A percentile compares a stretch with the other conserved stretches of the same genome.
Evolutionary conservation across 495 filamentous ascomycete genomes (phyloP).

Genomic region (Penicillium cataractarum): DNA sequence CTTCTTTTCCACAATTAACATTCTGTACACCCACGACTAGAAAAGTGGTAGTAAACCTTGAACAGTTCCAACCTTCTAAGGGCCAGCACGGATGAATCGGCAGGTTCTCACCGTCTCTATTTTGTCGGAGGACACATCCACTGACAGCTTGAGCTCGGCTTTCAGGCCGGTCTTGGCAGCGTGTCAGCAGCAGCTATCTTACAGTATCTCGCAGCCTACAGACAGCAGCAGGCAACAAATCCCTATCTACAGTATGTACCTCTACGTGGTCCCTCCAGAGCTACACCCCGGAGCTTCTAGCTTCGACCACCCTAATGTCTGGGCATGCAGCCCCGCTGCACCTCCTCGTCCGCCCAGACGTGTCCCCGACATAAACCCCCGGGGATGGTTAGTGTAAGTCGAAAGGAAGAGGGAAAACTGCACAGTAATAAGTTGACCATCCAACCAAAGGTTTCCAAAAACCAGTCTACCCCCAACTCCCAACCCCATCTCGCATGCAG

Average conservation of each 20-base stretch:
- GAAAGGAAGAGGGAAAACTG: background rate
- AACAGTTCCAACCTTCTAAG: background rate
- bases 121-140: too few relatives aligned
- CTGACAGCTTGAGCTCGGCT: too few relatives aligned
- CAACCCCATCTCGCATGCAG: slow-evolving; percentile 3
- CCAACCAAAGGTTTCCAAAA: background rate
- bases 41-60: background rate
- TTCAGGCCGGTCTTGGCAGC: background rate
- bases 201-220: background rate
- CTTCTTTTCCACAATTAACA: background rate
- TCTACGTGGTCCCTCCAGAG: background rate
- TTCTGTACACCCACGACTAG: background rate
- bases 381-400: background rate
- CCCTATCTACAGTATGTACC: background rate
- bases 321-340: background rate
- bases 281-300: background rate
- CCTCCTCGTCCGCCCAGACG: background rate
- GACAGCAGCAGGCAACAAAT: background rate
- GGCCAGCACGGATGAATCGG: background rate
- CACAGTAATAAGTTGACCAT: background rate
- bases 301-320: background rate
- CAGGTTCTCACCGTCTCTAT: background rate
- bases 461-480: slow-evolving; percentile 1
- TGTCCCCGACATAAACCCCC: background rate
- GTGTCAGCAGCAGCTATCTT: background rate